Evolutionary conservation across 2,329 filamentous ascomycete genomes (phyloP).

Genomic region (Thielaviopsis populi): DNA sequence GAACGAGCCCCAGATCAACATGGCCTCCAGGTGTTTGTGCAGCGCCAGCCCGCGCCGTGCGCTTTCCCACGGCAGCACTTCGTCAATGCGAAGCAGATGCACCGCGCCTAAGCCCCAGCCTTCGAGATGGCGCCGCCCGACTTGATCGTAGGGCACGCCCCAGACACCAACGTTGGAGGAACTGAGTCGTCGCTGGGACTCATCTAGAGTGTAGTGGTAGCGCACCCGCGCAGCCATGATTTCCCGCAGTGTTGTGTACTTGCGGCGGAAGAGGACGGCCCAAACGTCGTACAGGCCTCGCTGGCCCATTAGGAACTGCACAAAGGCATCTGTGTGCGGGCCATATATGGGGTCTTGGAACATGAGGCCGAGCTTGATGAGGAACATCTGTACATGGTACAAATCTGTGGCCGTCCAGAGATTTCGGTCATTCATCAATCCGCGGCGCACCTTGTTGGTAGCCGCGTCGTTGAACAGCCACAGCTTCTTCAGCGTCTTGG

Average conservation of each 20-base stretch:
- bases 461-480: constrained; percentile 60
- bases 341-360: constrained; percentile 49
- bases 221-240: constrained; percentile 41
- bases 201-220: constrained; percentile 37
- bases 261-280: constrained; percentile 42
- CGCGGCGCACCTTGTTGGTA: constrained; percentile 39
- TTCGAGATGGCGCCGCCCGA: constrained; percentile 40
- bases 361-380: constrained; percentile 57
- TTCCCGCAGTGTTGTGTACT: constrained; percentile 35
- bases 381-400: constrained; percentile 46
- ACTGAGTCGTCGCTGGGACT: constrained; percentile 20
- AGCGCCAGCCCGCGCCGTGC: constrained; percentile 37
- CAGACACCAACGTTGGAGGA: constrained; percentile 26
- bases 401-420: constrained; percentile 48
- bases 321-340: constrained; percentile 34
- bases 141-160: constrained; percentile 35
- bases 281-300: constrained; percentile 40
- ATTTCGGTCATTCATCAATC: constrained; percentile 35
- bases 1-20: constrained; percentile 49
- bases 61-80: constrained; percentile 43
- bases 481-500: constrained; percentile 42
- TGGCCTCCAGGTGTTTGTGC: constrained; percentile 37
- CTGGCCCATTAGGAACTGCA: constrained; percentile 46
- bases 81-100: constrained; percentile 33
- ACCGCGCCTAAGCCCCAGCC: constrained; percentile 36